Percentiles rank a stretch among this genome's conserved stretches.
phyloP scores from a whole-genome alignment of 1,284 basidiomycete genomes.

The Fomitopsis pinicola region DNA sequence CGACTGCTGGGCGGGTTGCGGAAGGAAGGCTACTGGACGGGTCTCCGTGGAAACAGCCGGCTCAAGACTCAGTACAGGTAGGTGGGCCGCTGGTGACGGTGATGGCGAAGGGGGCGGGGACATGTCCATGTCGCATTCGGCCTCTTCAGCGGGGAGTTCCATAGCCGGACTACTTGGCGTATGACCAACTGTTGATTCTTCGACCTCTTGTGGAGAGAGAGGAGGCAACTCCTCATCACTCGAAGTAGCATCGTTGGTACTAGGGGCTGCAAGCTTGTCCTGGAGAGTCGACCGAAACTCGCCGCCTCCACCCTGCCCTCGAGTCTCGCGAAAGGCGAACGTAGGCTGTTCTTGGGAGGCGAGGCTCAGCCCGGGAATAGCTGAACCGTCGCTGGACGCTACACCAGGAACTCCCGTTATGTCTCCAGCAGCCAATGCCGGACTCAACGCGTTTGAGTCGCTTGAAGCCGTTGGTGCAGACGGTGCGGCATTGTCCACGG shows the following conservation, averaged over 20 bases:
- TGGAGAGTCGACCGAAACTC: too few relatives aligned
- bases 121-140: slow-evolving; percentile 1
- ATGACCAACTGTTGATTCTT: neutral
- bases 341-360: neutral
- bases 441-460: neutral
- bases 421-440: neutral
- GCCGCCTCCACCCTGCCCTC: too few relatives aligned
- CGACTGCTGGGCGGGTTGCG: neutral
- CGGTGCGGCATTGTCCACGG: neutral
- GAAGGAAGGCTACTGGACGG: neutral
- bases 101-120: slow-evolving; percentile 2
- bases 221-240: neutral
- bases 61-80: neutral
- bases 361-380: neutral
- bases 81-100: neutral
- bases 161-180: neutral
- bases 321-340: neutral
- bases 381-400: neutral
- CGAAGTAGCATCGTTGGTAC: neutral
- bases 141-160: neutral
- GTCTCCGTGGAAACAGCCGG: neutral
- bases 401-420: neutral
- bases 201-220: neutral
- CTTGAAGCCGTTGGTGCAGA: neutral
- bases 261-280: too few relatives aligned